Evolutionary conservation across 2,329 filamentous ascomycete genomes (phyloP).

Genomic region (Esteya vermicola): DNA sequence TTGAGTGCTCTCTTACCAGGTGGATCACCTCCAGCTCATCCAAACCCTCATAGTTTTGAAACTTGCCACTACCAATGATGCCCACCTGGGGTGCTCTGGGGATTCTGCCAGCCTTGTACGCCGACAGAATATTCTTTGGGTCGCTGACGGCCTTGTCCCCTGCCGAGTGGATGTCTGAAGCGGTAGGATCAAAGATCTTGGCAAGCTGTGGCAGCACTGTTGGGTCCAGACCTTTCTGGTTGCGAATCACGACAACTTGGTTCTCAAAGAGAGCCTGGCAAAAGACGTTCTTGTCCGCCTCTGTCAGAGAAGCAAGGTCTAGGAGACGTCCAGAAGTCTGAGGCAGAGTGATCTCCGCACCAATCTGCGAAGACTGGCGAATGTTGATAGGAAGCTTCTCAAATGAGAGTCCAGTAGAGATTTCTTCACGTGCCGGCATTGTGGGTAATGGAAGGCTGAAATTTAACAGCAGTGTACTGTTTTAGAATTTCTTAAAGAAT

Average conservation of each 20-base stretch:
- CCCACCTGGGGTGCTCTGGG: slow-evolving; percentile 8
- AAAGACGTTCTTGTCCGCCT: slow-evolving; percentile 4
- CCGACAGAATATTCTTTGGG: slow-evolving; percentile 8
- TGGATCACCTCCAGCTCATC: slow-evolving; percentile 7
- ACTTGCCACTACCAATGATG: slow-evolving; percentile 9
- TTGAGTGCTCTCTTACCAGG: neutral
- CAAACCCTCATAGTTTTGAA: slow-evolving; percentile 6
- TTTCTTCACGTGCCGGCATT: slow-evolving; percentile 4
- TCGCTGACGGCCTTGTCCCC: slow-evolving; percentile 9
- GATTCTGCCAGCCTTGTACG: slow-evolving; percentile 7
- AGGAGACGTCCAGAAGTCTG: neutral
- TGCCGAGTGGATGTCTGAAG: slow-evolving; percentile 8
- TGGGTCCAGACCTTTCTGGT: slow-evolving; percentile 7
- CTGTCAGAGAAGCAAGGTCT: slow-evolving; percentile 3
- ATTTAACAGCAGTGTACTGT: too few species aligned
- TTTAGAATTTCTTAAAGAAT: too few species aligned
- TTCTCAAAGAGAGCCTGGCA: slow-evolving; percentile 7
- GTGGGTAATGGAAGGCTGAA: neutral
- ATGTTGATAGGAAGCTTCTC: slow-evolving; percentile 5
- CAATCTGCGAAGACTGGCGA: slow-evolving; percentile 7
- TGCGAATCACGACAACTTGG: slow-evolving; percentile 9
- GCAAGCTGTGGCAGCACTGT: slow-evolving; percentile 5
- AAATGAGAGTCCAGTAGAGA: slow-evolving; percentile 4
- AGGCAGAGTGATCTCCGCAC: slow-evolving; percentile 8
- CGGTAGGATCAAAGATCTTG: slow-evolving; percentile 6